phyloP scores from a whole-genome alignment of 352 stramenopile species.

The Thalassiosira mediterranea region DNA sequence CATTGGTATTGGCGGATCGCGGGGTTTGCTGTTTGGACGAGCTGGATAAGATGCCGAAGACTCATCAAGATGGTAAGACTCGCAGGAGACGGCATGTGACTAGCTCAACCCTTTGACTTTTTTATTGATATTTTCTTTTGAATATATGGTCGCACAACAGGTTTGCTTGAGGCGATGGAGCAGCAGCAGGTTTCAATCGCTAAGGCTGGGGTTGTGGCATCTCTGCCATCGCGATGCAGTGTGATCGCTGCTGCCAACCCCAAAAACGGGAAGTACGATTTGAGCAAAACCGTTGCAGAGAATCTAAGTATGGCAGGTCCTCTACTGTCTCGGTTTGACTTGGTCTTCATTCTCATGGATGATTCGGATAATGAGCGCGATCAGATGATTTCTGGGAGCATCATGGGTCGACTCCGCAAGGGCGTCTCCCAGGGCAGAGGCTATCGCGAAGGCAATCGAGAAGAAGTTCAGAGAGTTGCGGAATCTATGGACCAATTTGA shows the following conservation, averaged over 20 bases:
- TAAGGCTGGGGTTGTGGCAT: slow-evolving; percentile 93
- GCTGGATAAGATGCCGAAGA: slow-evolving; percentile 96
- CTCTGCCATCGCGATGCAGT: slow-evolving; percentile 92
- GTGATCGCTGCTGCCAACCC: slow-evolving; percentile 97
- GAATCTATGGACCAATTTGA: slow-evolving; percentile 24
- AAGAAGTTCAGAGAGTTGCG: too few relatives aligned
- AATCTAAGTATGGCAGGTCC: slow-evolving; percentile 96
- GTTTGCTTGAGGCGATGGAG: slow-evolving; percentile 97
- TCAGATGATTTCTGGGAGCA: slow-evolving; percentile 91
- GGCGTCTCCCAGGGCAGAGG: background rate
- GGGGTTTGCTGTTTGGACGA: slow-evolving; percentile 98
- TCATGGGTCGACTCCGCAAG: slow-evolving; percentile 90
- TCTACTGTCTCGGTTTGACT: slow-evolving; percentile 95
- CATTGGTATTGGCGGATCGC: slow-evolving; percentile 92
- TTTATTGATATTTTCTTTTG: too few relatives aligned
- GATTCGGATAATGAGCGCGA: slow-evolving; percentile 91
- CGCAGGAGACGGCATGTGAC: too few relatives aligned
- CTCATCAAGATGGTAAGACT: slow-evolving; percentile 78
- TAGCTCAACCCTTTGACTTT: too few relatives aligned
- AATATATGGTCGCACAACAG: too few relatives aligned
- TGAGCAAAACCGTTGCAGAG: slow-evolving; percentile 92
- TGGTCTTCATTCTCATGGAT: slow-evolving; percentile 97
- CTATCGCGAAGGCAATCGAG: slow-evolving; percentile 6
- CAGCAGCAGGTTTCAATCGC: slow-evolving; percentile 94
- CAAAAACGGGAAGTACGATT: slow-evolving; percentile 95